These are phyloP conservation scores for Eucalyptus urophylla DNA, from an alignment of 345 rosid species.

Conservation along the genomic window DNA sequence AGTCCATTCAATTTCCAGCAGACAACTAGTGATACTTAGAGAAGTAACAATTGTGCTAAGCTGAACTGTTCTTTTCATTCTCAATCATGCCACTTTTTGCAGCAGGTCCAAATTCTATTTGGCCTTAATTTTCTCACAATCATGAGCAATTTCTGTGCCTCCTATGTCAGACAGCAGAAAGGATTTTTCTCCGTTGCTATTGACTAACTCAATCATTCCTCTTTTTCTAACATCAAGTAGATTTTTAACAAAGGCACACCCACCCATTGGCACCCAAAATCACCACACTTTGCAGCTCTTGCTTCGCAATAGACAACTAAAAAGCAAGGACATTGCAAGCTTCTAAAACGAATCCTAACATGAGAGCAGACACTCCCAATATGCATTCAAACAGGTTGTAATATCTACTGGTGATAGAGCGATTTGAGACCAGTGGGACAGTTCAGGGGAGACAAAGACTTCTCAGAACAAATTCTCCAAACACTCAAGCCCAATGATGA, in stretches of 20 bases:
- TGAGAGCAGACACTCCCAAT: neutral
- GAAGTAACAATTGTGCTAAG: neutral
- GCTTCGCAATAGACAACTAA: neutral
- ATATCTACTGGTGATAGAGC: neutral
- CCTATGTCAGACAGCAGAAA: neutral
- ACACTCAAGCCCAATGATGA: neutral
- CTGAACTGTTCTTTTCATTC: neutral
- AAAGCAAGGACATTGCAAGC: neutral
- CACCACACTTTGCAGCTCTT: neutral
- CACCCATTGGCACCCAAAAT: neutral
- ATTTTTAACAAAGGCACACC: neutral
- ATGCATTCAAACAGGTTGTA: neutral
- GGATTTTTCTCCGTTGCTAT: neutral
- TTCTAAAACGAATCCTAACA: neutral
- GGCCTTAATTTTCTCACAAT: neutral
- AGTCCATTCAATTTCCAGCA: neutral
- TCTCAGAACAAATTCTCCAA: neutral
- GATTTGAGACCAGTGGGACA: neutral
- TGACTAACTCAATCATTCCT: neutral
- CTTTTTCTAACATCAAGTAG: neutral
- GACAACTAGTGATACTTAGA: neutral
- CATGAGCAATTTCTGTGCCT: neutral
- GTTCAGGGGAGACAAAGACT: neutral
- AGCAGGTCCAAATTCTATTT: neutral
- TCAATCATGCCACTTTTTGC: neutral